Base-by-base conservation (phyloP, 2,329 filamentous ascomycete genomes). In the Diaporthe ampelina region DNA sequence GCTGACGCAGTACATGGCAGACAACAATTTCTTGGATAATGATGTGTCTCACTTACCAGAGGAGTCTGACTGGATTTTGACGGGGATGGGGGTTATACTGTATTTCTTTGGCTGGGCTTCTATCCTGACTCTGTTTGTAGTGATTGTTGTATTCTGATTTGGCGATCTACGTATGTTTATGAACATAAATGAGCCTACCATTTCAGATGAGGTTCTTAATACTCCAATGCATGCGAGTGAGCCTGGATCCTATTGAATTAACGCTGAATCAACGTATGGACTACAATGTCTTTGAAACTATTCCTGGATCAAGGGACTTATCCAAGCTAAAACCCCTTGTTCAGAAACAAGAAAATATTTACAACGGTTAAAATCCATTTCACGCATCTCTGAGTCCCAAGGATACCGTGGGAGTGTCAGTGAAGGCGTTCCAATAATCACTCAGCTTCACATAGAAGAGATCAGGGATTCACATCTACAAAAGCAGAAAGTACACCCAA, bases 101-200 rank as follows among this genome's bases (percentile, higher is more conserved):
- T 67, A 67, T 67, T 52, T 52, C 13, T 40, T 67, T 37, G 45
- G 63, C 21, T 67, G 63, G 63, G 24, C 35, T n/a, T 52, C 63
- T 26, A 67, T 67, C 17, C 29, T 52, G 4, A 6, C 45, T 13
- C 24, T 67, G 13, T 67, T 67, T 9, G 43, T 52, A 1, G 32
- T 67, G 1, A 52, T 67, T 52, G 29, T 67, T 4, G 29, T 26
- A 11, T 65, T 50, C 35, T 67, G 29, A 19, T 24, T 1, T 35
- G 10, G 8, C 9, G n/a, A 4, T 7, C n/a, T 1, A 13, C 5
- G 5, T 4, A 4, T 13, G 17, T 11, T 10, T 21, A 40, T 61
- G 5, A 15, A 13, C 8, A 32, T 48, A 2, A 21, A 17, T 24
- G 29, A 29, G 6, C 40, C 40, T 43, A 21, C 9, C 9, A 43